Evolutionary conservation across 192 early-diverging fungal species (phyloP), one percentile per base, ranked within the genome.

Genomic region (Gamsiella multidivaricata): DNA sequence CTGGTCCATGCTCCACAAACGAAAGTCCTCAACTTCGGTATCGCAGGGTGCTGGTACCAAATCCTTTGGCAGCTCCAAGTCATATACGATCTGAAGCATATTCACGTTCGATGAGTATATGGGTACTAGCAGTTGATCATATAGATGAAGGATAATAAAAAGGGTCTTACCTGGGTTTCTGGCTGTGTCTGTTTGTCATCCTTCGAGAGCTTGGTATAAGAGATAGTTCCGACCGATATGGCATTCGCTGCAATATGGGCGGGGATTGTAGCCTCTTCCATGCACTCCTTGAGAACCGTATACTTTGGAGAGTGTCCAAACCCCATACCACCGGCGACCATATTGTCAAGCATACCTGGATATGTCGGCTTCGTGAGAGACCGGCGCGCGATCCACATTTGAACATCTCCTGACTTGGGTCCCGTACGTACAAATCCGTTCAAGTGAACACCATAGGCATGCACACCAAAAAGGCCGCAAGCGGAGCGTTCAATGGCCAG

Each of bases 341-440:
- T 84, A 55, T 94, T 92, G 70, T 94, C 92, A 31, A 94, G 66
- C 71, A 90, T 85, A 0, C 93, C 93, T 1, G 97, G 95, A 84
- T 91, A 97, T 8, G 95, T 97, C 26, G 86, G 92, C 63, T 98
- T 98, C 0, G 84, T 91, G 10, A 69, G 25, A 12, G 92, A 87
- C 10, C 97, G 89, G 56, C 86, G 79, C 1, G 92, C 96, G 33
- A 96, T 85, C 96, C 97, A 99, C 92, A 98, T 92, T 41, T 88
- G 82, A 15, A 92, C 68, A 18, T 82, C 47, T 0, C 80, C 83
- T 1, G 79, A 62, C 0, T 59, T 51, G 2, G 65, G 59, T 3
- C 60, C 60, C 6, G 80, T 81, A 0, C 79, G 70, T 2, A 88
- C 83, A 75, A 81, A 93, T 0, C 91, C 96, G 81, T 96, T 99